Evolutionary conservation across 116 monocot genomes (phyloP).

Genomic region (Thalassia testudinum): DNA sequence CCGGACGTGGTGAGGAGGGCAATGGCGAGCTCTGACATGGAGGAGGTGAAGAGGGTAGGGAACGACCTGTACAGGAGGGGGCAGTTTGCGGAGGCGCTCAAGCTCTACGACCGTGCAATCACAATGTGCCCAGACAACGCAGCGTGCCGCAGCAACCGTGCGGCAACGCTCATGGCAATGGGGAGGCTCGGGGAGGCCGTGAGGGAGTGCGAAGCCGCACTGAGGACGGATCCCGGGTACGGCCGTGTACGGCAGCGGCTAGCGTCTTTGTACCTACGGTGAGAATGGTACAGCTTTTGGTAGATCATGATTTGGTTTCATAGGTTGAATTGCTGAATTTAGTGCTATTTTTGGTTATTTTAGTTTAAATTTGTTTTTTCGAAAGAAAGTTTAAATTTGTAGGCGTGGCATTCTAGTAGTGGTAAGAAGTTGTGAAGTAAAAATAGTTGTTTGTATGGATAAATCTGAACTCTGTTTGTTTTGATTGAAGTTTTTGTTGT

Average conservation of each 20-base stretch:
- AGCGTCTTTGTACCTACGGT: constrained; percentile 39
- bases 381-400: no score
- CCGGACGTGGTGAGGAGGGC: constrained; percentile 1
- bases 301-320: neutral
- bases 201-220: constrained; percentile 28
- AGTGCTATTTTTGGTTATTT: neutral
- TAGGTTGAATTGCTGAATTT: neutral
- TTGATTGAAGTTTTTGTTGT: no score
- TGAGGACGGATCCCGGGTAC: constrained; percentile 31
- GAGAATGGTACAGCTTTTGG: constrained; percentile 2
- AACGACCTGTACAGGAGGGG: constrained; percentile 51
- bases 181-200: constrained; percentile 35
- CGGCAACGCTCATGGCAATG: constrained; percentile 35
- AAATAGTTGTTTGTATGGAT: neutral
- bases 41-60: constrained; percentile 34
- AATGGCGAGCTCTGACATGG: constrained; percentile 10
- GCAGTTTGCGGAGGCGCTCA: constrained; percentile 34
- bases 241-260: constrained; percentile 31
- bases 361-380: neutral
- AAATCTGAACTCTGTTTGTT: neutral
- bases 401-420: no score
- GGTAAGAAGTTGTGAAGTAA: neutral
- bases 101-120: constrained; percentile 32
- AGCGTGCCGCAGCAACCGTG: constrained; percentile 28
- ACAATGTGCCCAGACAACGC: constrained; percentile 39